Evolutionary conservation across 306 rosid species (phyloP).

Genomic region (Pterocarpus macrocarpus): DNA sequence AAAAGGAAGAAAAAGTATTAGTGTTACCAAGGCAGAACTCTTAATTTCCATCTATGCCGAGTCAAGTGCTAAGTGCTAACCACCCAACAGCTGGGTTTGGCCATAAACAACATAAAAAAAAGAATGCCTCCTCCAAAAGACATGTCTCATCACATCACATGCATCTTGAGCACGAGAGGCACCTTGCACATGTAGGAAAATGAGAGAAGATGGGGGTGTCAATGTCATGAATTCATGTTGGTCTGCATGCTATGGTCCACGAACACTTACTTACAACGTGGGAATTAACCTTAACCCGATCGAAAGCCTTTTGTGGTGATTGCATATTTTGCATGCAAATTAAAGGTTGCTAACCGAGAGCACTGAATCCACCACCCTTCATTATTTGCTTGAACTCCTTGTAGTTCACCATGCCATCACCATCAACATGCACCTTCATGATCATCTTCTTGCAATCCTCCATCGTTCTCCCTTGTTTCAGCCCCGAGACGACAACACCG

Average conservation of each 20-base stretch:
- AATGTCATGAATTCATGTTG: neutral
- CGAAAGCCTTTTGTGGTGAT: neutral
- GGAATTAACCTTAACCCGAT: neutral
- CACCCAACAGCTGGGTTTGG: constrained; percentile 10
- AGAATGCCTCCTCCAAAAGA: neutral
- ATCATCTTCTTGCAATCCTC: constrained; percentile 94
- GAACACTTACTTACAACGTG: constrained; percentile 38
- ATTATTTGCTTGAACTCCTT: constrained; percentile 89
- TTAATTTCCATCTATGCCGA: neutral
- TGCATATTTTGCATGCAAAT: neutral
- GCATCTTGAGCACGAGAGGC: neutral
- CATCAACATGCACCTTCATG: constrained; percentile 81
- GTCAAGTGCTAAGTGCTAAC: constrained; percentile 15
- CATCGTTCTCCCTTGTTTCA: constrained; percentile 77
- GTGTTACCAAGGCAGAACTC: constrained; percentile 10
- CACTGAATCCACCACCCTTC: constrained; percentile 80
- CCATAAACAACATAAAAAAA: neutral
- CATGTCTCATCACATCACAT: neutral
- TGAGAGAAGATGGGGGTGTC: neutral
- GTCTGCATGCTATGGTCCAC: neutral
- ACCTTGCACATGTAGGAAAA: neutral
- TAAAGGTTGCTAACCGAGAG: constrained; percentile 42
- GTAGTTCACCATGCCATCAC: constrained; percentile 85
- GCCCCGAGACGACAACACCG: constrained; percentile 72
- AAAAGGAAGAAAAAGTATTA: neutral